Base-by-base conservation (phyloP, 768 basidiomycete genomes). In the Russula abietina region DNA sequence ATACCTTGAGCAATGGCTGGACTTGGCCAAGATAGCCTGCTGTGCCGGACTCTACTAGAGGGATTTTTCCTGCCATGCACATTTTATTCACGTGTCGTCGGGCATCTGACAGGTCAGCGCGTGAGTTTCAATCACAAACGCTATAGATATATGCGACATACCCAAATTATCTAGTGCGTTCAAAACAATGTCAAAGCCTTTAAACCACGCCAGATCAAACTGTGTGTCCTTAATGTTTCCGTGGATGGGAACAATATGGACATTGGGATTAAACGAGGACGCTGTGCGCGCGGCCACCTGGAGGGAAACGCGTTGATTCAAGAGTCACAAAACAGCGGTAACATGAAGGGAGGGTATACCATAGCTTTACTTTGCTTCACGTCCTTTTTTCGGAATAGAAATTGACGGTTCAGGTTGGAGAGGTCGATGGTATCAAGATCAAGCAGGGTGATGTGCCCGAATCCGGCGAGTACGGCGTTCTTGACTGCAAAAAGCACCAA, bases 351-450 rank as follows among this genome's bases (percentile, higher is more conserved):
- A 41, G 4, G n/a, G 65, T 84, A 48, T 62, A 93, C 94, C 75
- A 95, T 71, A 2, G 96, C 91, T 77, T 99, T 99, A 69, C 94
- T 89, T 70, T 97, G 91, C 71, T 97, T 97, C 59, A 99, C 89
- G 70, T 98, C 94, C 71, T 96, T 96, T 76, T 98, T 98, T 65
- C 84, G 83, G 77, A 99, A 99, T 45, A 99, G 78, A 73, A 98
- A 99, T 70, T 98, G 96, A 24, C 96, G 83, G 71, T 99, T 99
- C 57, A 98, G 79, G 73, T 99, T 99, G 54, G 93, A 96, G 48
- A 99, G 80, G 79, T 99, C 96, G 73, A 99, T 99, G 22, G 96
- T 99, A 75, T 99, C 96, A 66, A 99, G 81, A 75, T 99, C 96
- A 62, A 99, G 80, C 55, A 97, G 82, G 0, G 93, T 93, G 65